Evolutionary conservation across 2,329 filamentous ascomycete genomes (phyloP).

Genomic region (Stachybotrys echinatus): DNA sequence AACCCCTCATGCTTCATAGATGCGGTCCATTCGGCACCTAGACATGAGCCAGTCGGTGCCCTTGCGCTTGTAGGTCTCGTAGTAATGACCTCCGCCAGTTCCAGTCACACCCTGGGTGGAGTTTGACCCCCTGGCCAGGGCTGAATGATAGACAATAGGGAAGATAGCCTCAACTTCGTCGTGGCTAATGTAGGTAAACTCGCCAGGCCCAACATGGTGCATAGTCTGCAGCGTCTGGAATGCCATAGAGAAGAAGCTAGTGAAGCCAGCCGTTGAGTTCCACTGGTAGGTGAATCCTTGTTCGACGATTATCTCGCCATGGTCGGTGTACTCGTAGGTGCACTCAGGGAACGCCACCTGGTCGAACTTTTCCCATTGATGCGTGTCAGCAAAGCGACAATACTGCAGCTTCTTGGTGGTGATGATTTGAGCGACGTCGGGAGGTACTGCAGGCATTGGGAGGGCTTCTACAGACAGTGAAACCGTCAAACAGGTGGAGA

Average conservation of each 20-base stretch:
- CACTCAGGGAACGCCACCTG: slow-evolving; percentile 7
- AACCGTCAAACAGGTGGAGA: background rate
- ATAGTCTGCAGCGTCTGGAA: slow-evolving; percentile 8
- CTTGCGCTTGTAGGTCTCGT: slow-evolving; percentile 9
- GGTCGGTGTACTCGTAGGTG: slow-evolving; percentile 2
- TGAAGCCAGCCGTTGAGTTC: background rate
- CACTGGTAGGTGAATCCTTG: background rate
- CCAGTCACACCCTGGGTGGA: slow-evolving; percentile 1
- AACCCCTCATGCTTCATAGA: too few species aligned
- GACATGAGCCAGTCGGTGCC: slow-evolving; percentile 10
- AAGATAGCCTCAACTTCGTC: slow-evolving; percentile 7
- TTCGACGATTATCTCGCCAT: background rate
- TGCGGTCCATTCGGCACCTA: slow-evolving; percentile 8
- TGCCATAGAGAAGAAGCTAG: slow-evolving; percentile 1
- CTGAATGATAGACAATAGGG: slow-evolving; percentile 6
- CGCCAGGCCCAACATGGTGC: slow-evolving; percentile 3
- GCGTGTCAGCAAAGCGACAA: slow-evolving; percentile 7
- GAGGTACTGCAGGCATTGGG: background rate
- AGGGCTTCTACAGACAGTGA: background rate
- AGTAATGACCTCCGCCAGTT: slow-evolving; percentile 7
- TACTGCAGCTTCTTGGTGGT: slow-evolving; percentile 10
- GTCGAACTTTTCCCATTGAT: slow-evolving; percentile 9
- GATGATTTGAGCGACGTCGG: slow-evolving; percentile 5
- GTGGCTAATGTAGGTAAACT: slow-evolving; percentile 4
- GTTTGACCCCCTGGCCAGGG: slow-evolving; percentile 1